phyloP scores from a whole-genome alignment of 768 basidiomycete species.

The Serendipita sp. region DNA sequence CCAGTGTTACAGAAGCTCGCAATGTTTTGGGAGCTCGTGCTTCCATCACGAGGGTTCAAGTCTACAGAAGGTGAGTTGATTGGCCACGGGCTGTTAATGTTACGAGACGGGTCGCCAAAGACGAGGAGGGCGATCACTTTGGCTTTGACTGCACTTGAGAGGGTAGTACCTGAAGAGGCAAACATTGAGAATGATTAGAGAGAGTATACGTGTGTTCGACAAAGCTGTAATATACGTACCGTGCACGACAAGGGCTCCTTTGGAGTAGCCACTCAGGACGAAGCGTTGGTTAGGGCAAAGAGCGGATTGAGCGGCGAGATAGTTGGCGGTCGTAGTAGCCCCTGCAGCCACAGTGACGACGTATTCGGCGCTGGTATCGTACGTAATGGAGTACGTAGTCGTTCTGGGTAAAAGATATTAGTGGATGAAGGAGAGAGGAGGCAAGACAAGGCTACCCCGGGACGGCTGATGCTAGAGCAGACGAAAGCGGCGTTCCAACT shows the following conservation, averaged over 20 bases:
- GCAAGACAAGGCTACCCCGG: not conserved
- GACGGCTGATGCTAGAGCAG: not conserved
- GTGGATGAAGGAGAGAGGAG: no score
- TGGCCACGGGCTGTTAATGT: not conserved
- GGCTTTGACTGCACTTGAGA: not conserved
- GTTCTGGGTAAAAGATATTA: not conserved
- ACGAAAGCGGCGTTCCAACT: not conserved
- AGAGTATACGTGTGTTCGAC: not conserved
- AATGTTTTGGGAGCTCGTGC: no score
- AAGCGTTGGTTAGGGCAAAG: not conserved
- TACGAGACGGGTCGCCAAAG: no score
- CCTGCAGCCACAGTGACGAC: not conserved
- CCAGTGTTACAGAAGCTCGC: not conserved
- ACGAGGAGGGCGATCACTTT: not conserved
- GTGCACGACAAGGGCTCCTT: not conserved
- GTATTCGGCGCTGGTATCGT: not conserved
- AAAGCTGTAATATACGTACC: no score
- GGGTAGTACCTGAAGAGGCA: not conserved
- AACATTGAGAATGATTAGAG: not conserved
- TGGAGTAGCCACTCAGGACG: not conserved
- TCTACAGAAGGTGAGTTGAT: not conserved
- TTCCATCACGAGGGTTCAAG: not conserved
- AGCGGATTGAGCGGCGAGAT: not conserved
- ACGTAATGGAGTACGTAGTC: not conserved
- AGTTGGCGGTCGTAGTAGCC: not conserved